These are phyloP conservation scores for Monotropa hypopitys DNA, from an alignment of 179 eudicot species.

Conservation along the genomic window DNA sequence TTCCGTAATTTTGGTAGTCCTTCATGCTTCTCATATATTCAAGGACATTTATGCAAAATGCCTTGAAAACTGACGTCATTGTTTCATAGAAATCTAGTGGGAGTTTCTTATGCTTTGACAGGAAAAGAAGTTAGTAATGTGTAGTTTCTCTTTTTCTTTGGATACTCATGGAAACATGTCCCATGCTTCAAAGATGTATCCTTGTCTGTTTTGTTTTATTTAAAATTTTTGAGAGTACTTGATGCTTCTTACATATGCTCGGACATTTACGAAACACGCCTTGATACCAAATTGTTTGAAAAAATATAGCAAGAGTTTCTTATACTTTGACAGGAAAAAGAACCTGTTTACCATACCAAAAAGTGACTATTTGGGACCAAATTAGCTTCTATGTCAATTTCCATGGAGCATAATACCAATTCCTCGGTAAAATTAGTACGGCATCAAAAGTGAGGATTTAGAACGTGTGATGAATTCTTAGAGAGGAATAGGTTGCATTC, in stretches of 20 bases:
- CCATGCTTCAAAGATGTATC: not conserved
- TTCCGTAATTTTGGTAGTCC: not conserved
- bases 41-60: not conserved
- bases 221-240: not conserved
- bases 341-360: not conserved
- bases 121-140: not conserved
- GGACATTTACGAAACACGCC: not conserved
- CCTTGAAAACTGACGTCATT: not conserved
- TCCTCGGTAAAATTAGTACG: not conserved
- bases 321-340: not conserved
- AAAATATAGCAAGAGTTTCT: not conserved
- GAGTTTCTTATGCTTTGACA: not conserved
- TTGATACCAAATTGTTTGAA: not conserved
- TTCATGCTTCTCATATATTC: not conserved
- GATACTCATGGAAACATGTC: not conserved
- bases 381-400: not conserved
- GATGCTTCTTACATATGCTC: not conserved
- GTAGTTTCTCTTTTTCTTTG: not conserved
- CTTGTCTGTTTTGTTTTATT: not conserved
- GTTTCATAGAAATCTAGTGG: not conserved
- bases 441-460: not conserved
- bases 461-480: not conserved
- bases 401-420: not conserved
- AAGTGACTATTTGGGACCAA: not conserved
- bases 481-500: not conserved